phyloP scores from a whole-genome alignment of 2,329 filamentous ascomycete species.

The Capronia epimyces region DNA sequence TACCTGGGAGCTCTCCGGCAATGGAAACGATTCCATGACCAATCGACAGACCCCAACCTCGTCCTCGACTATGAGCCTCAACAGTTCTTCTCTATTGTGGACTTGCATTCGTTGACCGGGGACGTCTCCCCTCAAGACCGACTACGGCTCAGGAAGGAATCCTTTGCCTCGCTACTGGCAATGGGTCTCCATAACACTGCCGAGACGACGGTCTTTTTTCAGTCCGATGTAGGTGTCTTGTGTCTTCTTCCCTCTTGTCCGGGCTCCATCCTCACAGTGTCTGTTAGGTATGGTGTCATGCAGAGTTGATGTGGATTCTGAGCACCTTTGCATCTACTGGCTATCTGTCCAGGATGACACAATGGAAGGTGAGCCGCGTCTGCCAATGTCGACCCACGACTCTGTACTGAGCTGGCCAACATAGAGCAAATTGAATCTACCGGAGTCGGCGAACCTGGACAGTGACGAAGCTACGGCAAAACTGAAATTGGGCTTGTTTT shows the following conservation, averaged over 20 bases:
- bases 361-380: constrained; percentile 72
- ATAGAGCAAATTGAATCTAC: constrained; percentile 67
- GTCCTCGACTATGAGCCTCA: constrained; percentile 2
- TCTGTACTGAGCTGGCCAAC: background rate
- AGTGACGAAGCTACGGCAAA: constrained; percentile 52
- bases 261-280: background rate
- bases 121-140: constrained; percentile 58
- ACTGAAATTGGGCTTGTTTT: constrained; percentile 85
- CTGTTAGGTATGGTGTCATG: constrained; percentile 64
- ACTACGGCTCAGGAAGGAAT: constrained; percentile 62
- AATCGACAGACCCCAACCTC: constrained; percentile 48
- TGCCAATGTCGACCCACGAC: background rate
- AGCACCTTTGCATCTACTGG: constrained; percentile 88
- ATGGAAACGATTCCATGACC: constrained; percentile 77
- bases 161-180: constrained; percentile 73
- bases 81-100: constrained; percentile 80
- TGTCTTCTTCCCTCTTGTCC: constrained; percentile 7
- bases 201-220: constrained; percentile 72
- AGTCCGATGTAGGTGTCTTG: constrained; percentile 62
- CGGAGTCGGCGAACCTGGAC: constrained; percentile 56
- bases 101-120: constrained; percentile 82
- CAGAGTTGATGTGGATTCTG: constrained; percentile 95
- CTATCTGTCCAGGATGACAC: constrained; percentile 96
- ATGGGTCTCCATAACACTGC: constrained; percentile 71
- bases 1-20: constrained; percentile 83